Conservation (phyloP, 75 land plant genomes). For the Pinus albicaulis region DNA sequence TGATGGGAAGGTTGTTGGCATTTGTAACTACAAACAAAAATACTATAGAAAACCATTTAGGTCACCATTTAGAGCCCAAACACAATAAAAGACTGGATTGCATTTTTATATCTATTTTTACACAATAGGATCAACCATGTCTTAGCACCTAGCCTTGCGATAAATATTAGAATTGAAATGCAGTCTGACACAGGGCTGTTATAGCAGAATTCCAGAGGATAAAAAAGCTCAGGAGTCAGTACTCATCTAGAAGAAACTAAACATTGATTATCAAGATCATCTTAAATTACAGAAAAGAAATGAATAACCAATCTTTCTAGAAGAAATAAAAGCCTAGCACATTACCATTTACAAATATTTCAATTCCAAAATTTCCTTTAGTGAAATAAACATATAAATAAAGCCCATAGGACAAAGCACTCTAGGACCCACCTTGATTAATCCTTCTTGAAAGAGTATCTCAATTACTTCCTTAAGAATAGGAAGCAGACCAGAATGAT, state of each 20-base stretch:
- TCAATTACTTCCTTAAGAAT: conserved; percentile 98
- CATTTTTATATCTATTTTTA: neutral
- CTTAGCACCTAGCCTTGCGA: neutral
- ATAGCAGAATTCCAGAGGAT: neutral
- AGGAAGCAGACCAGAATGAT: conserved; percentile 98
- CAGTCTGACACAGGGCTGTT: neutral
- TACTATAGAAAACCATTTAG: neutral
- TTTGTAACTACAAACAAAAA: neutral
- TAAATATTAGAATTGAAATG: neutral
- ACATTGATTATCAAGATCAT: neutral
- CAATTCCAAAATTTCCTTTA: neutral
- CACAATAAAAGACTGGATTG: neutral
- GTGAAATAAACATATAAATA: neutral
- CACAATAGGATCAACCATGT: neutral
- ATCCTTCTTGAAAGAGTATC: conserved; percentile 97
- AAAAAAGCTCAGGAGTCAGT: too few relatives aligned
- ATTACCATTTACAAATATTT: neutral
- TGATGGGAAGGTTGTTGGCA: neutral
- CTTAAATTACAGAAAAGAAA: neutral
- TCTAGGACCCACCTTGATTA: conserved; percentile 73
- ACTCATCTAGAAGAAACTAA: too few relatives aligned
- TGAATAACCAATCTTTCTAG: neutral
- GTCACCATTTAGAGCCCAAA: neutral
- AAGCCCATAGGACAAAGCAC: neutral
- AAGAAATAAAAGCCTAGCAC: neutral